Percentiles rank a stretch among this genome's conserved stretches.
Conservation (phyloP, 176 grass and related monocot species). For the Carex cristatella region DNA sequence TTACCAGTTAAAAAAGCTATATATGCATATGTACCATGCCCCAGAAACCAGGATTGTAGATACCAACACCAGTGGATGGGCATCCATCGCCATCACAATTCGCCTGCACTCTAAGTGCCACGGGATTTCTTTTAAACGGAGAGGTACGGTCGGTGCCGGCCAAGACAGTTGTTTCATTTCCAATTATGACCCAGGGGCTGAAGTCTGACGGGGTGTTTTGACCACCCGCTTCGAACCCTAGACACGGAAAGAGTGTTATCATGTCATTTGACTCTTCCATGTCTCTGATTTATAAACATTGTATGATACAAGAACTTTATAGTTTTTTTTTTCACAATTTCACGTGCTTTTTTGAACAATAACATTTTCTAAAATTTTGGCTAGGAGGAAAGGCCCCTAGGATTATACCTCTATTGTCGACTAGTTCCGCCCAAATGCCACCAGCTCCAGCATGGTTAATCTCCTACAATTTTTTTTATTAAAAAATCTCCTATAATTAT, state of each 20-base stretch:
- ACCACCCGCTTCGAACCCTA: conserved; percentile 88
- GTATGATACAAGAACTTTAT: background rate
- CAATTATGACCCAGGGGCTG: conserved; percentile 75
- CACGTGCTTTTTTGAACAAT: background rate
- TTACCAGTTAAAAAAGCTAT: background rate
- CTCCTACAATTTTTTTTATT: conserved; percentile 42
- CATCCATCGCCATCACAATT: conserved; percentile 63
- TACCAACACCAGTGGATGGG: conserved; percentile 66
- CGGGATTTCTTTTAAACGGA: conserved; percentile 54
- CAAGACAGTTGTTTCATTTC: conserved; percentile 52
- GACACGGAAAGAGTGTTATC: background rate
- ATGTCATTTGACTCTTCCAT: background rate
- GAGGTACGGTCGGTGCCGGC: conserved; percentile 64
- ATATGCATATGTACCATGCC: conserved; percentile 56
- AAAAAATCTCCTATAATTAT: background rate
- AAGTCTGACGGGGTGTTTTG: conserved; percentile 91
- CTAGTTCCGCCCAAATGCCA: conserved; percentile 91
- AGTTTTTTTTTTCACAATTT: background rate
- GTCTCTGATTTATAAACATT: background rate
- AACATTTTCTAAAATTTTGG: background rate
- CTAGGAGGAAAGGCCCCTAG: background rate
- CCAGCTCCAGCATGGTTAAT: conserved; percentile 96
- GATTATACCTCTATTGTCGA: conserved; percentile 75
- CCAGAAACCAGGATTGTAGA: conserved; percentile 94
- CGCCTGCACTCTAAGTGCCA: conserved; percentile 77